Evolutionary conservation across 441 rosid genomes (phyloP).

Genomic region (Erodium moschatum): DNA sequence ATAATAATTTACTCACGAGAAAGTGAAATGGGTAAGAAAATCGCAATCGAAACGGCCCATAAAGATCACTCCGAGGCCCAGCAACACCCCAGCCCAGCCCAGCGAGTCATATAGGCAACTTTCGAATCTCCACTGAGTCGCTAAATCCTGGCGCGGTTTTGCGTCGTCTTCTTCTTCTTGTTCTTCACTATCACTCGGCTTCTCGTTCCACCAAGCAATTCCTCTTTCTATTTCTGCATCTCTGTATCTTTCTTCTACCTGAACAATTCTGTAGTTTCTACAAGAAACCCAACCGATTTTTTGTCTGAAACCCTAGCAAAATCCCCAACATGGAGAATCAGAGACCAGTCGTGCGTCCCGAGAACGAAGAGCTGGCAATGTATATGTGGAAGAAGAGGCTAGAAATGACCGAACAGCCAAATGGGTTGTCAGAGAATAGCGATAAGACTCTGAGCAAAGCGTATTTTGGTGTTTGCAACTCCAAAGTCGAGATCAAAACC

Average conservation of each 20-base stretch:
- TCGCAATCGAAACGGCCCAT: too few relatives aligned
- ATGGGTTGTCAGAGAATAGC: slow-evolving; percentile 58
- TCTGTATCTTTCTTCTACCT: not conserved
- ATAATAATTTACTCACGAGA: too few relatives aligned
- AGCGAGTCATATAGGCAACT: not conserved
- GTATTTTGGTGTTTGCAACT: slow-evolving; percentile 41
- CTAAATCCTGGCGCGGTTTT: not conserved
- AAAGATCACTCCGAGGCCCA: too few relatives aligned
- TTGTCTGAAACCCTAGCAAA: not conserved
- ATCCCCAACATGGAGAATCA: slow-evolving; percentile 38
- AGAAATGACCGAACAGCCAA: slow-evolving; percentile 53
- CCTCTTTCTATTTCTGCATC: not conserved
- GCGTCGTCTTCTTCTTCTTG: not conserved
- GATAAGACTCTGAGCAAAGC: slow-evolving; percentile 57
- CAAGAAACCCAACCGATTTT: not conserved
- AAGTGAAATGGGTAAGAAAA: too few relatives aligned
- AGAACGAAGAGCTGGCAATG: slow-evolving; percentile 50
- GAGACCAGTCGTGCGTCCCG: slow-evolving; percentile 39
- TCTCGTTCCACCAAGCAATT: not conserved
- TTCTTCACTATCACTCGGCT: not conserved
- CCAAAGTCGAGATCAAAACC: slow-evolving; percentile 9
- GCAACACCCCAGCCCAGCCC: not conserved
- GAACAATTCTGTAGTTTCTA: not conserved
- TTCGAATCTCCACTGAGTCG: not conserved
- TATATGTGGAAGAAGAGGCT: slow-evolving; percentile 54